phyloP scores from a whole-genome alignment of 73 alveolate species.

The Stentor coeruleus region DNA sequence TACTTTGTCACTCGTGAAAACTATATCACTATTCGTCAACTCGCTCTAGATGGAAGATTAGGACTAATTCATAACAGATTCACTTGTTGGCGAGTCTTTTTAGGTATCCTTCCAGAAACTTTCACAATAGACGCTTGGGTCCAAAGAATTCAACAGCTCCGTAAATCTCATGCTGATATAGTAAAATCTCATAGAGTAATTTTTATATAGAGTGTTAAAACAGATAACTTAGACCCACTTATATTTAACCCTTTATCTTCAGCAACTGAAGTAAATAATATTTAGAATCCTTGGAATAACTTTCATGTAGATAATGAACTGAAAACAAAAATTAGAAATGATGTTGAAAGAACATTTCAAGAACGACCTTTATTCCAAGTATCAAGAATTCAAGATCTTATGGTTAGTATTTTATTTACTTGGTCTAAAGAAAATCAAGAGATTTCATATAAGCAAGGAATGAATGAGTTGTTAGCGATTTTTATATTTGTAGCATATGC shows the following conservation, averaged over 20 bases:
- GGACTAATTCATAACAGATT: neutral
- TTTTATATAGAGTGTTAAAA: neutral
- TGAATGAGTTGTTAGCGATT: constrained; percentile 82
- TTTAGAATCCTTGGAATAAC: constrained; percentile 66
- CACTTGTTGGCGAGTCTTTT: neutral
- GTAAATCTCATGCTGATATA: neutral
- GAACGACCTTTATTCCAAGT: constrained; percentile 60
- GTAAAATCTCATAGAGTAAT: neutral
- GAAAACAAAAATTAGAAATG: constrained; percentile 65
- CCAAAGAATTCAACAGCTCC: neutral
- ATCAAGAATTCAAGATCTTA: constrained; percentile 47
- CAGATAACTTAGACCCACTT: neutral
- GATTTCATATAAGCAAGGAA: constrained; percentile 76
- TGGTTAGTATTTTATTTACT: constrained; percentile 55
- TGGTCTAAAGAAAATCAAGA: constrained; percentile 75
- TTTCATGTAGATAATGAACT: constrained; percentile 70
- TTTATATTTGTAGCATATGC: constrained; percentile 57
- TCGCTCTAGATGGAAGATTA: neutral
- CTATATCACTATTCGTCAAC: constrained; percentile 10
- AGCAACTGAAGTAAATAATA: neutral
- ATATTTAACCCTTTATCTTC: neutral
- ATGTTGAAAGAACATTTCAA: constrained; percentile 81
- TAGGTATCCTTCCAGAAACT: neutral
- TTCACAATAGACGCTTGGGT: neutral
- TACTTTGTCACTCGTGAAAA: neutral